phyloP scores from a whole-genome alignment of 768 basidiomycete species.

The Amanita exitialis region DNA sequence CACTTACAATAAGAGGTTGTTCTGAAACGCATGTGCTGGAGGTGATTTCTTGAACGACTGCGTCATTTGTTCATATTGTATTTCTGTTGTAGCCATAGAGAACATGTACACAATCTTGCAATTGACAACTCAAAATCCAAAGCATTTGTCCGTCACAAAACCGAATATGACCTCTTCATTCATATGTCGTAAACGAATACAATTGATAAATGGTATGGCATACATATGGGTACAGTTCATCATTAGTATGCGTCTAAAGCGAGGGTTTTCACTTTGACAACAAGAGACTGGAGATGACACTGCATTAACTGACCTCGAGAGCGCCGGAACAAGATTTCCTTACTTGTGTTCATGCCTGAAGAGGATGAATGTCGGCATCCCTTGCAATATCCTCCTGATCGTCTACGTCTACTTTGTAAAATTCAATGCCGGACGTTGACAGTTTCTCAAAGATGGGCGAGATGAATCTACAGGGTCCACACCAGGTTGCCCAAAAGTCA shows the following conservation, averaged over 20 bases:
- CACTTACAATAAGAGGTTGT: constrained; percentile 17
- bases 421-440: constrained; percentile 35
- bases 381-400: constrained; percentile 37
- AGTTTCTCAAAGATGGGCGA: constrained; percentile 55
- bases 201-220: background rate
- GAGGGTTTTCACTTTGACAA: too few species aligned
- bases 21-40: constrained; percentile 22
- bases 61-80: background rate
- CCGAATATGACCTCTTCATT: background rate
- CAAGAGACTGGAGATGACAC: too few species aligned
- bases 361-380: constrained; percentile 32
- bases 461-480: constrained; percentile 60
- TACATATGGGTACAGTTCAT: too few species aligned
- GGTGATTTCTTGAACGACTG: background rate
- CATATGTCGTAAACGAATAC: too few species aligned
- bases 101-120: background rate
- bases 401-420: constrained; percentile 74
- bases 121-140: background rate
- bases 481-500: constrained; percentile 77
- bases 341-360: constrained; percentile 28
- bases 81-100: constrained; percentile 1
- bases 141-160: background rate
- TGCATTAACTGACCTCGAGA: constrained; percentile 28
- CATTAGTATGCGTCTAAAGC: too few species aligned
- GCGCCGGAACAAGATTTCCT: constrained; percentile 23